Conservation (phyloP, 306 rosid genomes). For the Ormosia semicastrata region DNA sequence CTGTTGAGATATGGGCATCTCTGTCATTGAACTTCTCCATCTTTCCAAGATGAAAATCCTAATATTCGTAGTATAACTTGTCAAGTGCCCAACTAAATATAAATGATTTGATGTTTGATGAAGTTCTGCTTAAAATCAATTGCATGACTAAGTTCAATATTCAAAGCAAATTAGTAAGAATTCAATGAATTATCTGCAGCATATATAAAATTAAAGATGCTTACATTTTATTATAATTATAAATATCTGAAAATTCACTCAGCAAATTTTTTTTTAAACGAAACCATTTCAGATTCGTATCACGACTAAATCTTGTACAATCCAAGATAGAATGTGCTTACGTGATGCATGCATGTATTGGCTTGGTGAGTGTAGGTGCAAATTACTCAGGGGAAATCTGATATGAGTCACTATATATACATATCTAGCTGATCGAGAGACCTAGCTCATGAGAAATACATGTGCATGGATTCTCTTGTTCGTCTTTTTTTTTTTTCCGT, state of each 20-base stretch:
- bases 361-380: neutral
- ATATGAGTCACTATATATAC: neutral
- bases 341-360: neutral
- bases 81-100: neutral
- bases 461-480: constrained; percentile 23
- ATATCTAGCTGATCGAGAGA: neutral
- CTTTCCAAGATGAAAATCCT: no score
- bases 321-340: neutral
- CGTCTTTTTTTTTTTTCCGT: neutral
- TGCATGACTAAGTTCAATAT: neutral
- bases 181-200: neutral
- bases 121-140: neutral
- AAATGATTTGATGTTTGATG: neutral
- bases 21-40: neutral
- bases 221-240: neutral
- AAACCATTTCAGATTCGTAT: neutral
- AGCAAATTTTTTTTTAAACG: neutral
- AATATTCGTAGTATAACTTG: no score
- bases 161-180: neutral
- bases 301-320: neutral
- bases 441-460: neutral
- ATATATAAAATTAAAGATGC: neutral
- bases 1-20: neutral
- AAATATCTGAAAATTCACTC: neutral
- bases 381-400: neutral